Conservation (phyloP, 2,329 filamentous ascomycete genomes). For the Botrytis paeoniae region DNA sequence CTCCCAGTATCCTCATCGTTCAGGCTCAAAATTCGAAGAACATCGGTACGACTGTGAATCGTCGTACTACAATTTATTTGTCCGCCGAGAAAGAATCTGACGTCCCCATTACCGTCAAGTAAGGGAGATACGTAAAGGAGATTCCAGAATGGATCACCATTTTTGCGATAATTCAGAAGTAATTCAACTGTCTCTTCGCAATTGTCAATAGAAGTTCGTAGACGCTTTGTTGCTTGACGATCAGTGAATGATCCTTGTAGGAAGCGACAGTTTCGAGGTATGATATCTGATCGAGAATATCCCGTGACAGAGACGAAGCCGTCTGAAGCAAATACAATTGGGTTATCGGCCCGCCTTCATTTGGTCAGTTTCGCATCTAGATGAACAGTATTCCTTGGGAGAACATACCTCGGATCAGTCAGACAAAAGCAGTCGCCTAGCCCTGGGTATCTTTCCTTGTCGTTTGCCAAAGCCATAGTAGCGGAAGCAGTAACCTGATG, state of each 20-base stretch:
- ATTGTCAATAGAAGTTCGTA: constrained; percentile 43
- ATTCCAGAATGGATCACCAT: constrained; percentile 55
- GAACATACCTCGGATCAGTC: constrained; percentile 45
- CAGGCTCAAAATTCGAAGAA: constrained; percentile 48
- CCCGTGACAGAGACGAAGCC: constrained; percentile 53
- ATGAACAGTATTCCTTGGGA: not conserved
- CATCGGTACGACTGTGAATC: constrained; percentile 49
- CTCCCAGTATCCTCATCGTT: constrained; percentile 38
- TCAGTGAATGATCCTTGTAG: constrained; percentile 50
- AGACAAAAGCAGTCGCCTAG: constrained; percentile 58
- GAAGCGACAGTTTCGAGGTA: constrained; percentile 50
- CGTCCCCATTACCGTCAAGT: constrained; percentile 46
- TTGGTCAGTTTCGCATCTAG: not conserved
- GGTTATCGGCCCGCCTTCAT: constrained; percentile 45
- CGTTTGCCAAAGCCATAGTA: constrained; percentile 44
- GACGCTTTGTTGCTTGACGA: constrained; percentile 41
- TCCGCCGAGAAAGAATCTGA: constrained; percentile 53
- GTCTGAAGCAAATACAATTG: constrained; percentile 49
- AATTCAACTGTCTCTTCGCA: constrained; percentile 49
- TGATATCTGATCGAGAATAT: constrained; percentile 46
- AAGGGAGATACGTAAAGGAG: constrained; percentile 54
- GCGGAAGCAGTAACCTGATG: constrained; percentile 49
- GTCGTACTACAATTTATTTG: constrained; percentile 57
- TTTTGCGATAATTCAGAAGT: constrained; percentile 50
- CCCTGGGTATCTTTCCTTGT: constrained; percentile 47